Evolutionary conservation across 805 yeast genomes (phyloP), one percentile per base, ranked within the genome.

Genomic region (Yarrowia porcina): DNA sequence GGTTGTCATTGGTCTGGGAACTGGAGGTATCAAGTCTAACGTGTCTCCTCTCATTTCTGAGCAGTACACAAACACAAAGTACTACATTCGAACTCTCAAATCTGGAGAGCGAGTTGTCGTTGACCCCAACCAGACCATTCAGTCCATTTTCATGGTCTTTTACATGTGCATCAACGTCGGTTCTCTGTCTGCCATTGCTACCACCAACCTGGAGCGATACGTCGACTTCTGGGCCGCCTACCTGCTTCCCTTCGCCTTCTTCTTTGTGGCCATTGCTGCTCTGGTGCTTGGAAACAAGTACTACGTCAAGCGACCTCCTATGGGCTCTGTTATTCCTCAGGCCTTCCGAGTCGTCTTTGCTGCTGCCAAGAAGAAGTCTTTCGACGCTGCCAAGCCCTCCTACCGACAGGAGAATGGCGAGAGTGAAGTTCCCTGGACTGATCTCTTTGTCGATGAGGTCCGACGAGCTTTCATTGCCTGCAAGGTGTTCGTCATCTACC

Each of bases 21-120:
- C 94, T 32, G 94, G 94, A 70, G 87, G 90, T 68, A 89, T 89
- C 71, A 89, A 89, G 73, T 80, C 91, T 41, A 88, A 88, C 69
- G 84, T 88, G 30, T 83, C 90, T 5, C 87, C 88, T 18, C 78
- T 89, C 71, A 84, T 89, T 71, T 92, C 90, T 50, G 89, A 86
- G 69, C 90, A 86, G 74, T 84, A 82, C 71, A 85, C 86, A 47
- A 82, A 83, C 71, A 77, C 82, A 64, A 79, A 81, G 67, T 87
- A 84, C 66, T 83, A 80, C 57, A 82, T 89, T 63, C 81, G 79
- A 72, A 82, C 81, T 3, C 76, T 81, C 64, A 80, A 81, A 67
- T 71, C 78, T 27, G 96, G 96, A 64, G 85, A 84, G 70, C 79
- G 80, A 52, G 92, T 88, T 35, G 83, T 87, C 67, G 78, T 81